These are phyloP conservation scores for Paecilomyces formosus DNA, from an alignment of 2,329 filamentous ascomycete genomes.

Conservation along the genomic window DNA sequence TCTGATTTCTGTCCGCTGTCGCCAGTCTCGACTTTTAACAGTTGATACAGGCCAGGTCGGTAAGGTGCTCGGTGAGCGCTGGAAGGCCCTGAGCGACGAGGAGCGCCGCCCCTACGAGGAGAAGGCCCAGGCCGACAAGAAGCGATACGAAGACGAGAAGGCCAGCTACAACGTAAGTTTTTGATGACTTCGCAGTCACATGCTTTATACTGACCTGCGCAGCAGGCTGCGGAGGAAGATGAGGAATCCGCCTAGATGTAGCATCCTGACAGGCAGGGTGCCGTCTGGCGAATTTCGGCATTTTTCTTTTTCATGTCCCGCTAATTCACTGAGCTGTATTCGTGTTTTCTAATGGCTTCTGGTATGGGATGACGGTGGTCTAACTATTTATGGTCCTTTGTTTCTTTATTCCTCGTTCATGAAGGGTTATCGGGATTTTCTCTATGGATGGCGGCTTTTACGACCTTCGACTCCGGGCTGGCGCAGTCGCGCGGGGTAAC, in stretches of 20 bases:
- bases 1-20: slow-evolving; percentile 4
- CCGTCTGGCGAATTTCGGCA: slow-evolving; percentile 22
- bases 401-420: slow-evolving; percentile 10
- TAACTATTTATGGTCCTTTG: slow-evolving; percentile 20
- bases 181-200: slow-evolving; percentile 1
- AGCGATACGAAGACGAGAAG: slow-evolving; percentile 98
- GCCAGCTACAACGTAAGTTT: slow-evolving; percentile 75
- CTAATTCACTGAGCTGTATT: slow-evolving; percentile 23
- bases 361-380: slow-evolving; percentile 26
- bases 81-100: slow-evolving; percentile 94
- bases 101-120: slow-evolving; percentile 90
- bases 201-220: slow-evolving; percentile 4
- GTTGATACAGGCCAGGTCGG: slow-evolving; percentile 70
- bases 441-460: slow-evolving; percentile 17
- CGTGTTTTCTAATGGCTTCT: slow-evolving; percentile 22
- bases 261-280: slow-evolving; percentile 6
- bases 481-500: background rate
- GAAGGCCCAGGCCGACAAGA: slow-evolving; percentile 96
- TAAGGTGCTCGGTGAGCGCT: slow-evolving; percentile 96
- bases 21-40: slow-evolving; percentile 9
- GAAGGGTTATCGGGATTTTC: slow-evolving; percentile 22
- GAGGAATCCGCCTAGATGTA: slow-evolving; percentile 39
- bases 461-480: slow-evolving; percentile 13
- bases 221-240: slow-evolving; percentile 51
- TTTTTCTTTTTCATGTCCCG: slow-evolving; percentile 25